A percentile compares a stretch with the other conserved stretches of the same genome.
These are phyloP conservation scores for Wickerhamiella sergipiensis DNA, from an alignment of 805 yeast genomes.

Conservation along the genomic window DNA sequence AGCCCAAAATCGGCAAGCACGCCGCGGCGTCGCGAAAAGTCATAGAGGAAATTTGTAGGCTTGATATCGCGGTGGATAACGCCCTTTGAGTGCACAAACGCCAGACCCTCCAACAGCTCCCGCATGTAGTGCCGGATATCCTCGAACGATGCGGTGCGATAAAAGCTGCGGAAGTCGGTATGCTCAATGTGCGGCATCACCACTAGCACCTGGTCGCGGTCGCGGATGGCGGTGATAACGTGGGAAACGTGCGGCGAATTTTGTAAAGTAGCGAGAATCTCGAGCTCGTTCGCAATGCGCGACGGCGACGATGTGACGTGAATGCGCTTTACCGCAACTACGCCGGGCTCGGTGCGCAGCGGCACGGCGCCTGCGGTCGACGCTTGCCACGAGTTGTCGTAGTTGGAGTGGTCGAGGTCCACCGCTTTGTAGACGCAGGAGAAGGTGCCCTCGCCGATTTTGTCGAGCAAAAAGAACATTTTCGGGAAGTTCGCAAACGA, in stretches of 20 bases:
- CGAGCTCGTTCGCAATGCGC: constrained; percentile 78
- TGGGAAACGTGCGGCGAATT: constrained; percentile 66
- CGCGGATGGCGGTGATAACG: constrained; percentile 70
- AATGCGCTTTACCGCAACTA: constrained; percentile 81
- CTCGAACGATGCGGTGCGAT: constrained; percentile 59
- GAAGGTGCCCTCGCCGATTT: constrained; percentile 57
- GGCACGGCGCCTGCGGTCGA: background rate
- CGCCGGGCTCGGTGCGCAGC: constrained; percentile 2
- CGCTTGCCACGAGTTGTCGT: constrained; percentile 21
- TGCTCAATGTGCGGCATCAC: constrained; percentile 85
- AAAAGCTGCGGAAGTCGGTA: constrained; percentile 78
- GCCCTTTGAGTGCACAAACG: constrained; percentile 58
- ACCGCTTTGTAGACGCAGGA: constrained; percentile 50
- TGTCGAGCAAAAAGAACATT: constrained; percentile 38
- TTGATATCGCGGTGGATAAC: constrained; percentile 89
- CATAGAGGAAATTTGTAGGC: constrained; percentile 64
- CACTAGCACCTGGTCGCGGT: constrained; percentile 85
- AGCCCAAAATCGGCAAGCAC: constrained; percentile 86
- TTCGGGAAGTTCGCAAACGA: constrained; percentile 41
- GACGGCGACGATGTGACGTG: constrained; percentile 92
- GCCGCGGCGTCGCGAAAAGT: constrained; percentile 54
- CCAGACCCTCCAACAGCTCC: constrained; percentile 65
- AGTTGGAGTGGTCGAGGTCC: constrained; percentile 30
- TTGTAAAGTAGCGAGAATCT: constrained; percentile 35
- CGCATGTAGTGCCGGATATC: constrained; percentile 73